Conservation (phyloP, 495 filamentous ascomycete genomes). For the Lentithecium fluviatile region DNA sequence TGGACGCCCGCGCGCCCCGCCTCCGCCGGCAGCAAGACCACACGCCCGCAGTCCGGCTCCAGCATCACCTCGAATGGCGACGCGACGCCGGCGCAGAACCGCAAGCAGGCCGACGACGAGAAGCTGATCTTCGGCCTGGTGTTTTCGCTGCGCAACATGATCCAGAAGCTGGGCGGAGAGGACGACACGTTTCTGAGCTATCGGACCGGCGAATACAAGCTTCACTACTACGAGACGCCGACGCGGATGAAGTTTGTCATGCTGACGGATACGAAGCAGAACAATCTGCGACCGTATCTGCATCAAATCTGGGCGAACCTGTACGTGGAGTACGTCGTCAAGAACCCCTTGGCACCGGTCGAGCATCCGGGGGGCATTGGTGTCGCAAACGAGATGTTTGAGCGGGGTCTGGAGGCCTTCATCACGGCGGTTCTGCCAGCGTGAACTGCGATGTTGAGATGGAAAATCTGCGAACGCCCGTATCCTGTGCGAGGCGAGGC, state of each 20-base stretch:
- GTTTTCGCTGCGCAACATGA: slow-evolving; percentile 95
- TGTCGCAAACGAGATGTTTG: slow-evolving; percentile 92
- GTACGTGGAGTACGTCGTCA: slow-evolving; percentile 95
- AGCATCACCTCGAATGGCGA: slow-evolving; percentile 40
- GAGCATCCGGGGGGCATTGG: slow-evolving; percentile 87
- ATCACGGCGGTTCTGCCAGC: slow-evolving; percentile 43
- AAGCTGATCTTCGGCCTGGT: slow-evolving; percentile 97
- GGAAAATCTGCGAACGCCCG: not conserved
- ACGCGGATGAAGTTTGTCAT: slow-evolving; percentile 95
- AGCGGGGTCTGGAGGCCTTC: slow-evolving; percentile 85
- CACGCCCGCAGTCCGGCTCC: slow-evolving; percentile 38
- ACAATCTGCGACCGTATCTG: slow-evolving; percentile 86
- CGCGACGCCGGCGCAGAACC: slow-evolving; percentile 36
- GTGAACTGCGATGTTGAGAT: not conserved
- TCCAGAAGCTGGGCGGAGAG: slow-evolving; percentile 84
- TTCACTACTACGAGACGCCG: slow-evolving; percentile 98
- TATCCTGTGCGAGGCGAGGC: not conserved
- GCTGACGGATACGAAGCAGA: slow-evolving; percentile 85
- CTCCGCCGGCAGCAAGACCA: slow-evolving; percentile 40
- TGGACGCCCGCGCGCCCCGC: slow-evolving; percentile 59
- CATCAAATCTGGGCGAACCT: slow-evolving; percentile 99
- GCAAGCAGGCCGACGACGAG: slow-evolving; percentile 76
- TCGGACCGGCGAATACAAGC: slow-evolving; percentile 90
- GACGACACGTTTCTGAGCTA: slow-evolving; percentile 90
- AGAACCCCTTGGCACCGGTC: slow-evolving; percentile 85